Evolutionary conservation across 148 eudicot genomes (phyloP).

Genomic region (Linanthus parryae): DNA sequence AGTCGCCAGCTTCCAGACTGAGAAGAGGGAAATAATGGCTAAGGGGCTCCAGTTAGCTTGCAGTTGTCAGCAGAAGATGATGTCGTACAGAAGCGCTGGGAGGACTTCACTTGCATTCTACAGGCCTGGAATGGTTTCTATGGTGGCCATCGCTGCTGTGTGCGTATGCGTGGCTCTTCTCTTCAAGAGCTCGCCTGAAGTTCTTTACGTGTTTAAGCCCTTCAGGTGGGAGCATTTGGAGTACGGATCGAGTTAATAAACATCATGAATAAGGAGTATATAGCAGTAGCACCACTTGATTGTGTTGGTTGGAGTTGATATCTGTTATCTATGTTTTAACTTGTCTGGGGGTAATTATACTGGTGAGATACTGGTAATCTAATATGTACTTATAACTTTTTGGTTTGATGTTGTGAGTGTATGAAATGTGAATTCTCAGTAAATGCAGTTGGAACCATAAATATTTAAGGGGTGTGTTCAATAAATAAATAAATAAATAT

Average conservation of each 20-base stretch:
- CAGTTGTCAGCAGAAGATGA: conserved; percentile 46
- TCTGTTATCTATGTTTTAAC: too few relatives aligned
- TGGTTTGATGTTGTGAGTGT: too few relatives aligned
- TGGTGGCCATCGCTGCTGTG: conserved; percentile 82
- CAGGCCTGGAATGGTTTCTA: conserved; percentile 75
- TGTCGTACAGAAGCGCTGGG: conserved; percentile 22
- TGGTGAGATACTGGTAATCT: too few relatives aligned
- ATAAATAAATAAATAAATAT: too few relatives aligned
- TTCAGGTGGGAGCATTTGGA: conserved; percentile 76
- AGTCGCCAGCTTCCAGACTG: conserved; percentile 41
- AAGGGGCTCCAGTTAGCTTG: conserved; percentile 22
- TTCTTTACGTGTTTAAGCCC: conserved; percentile 46
- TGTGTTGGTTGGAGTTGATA: too few relatives aligned
- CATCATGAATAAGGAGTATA: too few relatives aligned
- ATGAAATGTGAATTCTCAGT: too few relatives aligned
- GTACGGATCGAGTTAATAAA: conserved; percentile 61
- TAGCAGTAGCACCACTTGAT: too few relatives aligned
- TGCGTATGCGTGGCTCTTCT: conserved; percentile 87
- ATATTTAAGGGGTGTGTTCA: too few relatives aligned
- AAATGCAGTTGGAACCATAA: too few relatives aligned
- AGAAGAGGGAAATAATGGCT: conserved; percentile 19
- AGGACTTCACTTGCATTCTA: conserved; percentile 37
- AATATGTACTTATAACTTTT: too few relatives aligned
- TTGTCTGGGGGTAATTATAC: too few relatives aligned
- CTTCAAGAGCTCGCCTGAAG: conserved; percentile 81